Evolutionary conservation across 805 yeast genomes (phyloP).

Genomic region (Pichia insulana): DNA sequence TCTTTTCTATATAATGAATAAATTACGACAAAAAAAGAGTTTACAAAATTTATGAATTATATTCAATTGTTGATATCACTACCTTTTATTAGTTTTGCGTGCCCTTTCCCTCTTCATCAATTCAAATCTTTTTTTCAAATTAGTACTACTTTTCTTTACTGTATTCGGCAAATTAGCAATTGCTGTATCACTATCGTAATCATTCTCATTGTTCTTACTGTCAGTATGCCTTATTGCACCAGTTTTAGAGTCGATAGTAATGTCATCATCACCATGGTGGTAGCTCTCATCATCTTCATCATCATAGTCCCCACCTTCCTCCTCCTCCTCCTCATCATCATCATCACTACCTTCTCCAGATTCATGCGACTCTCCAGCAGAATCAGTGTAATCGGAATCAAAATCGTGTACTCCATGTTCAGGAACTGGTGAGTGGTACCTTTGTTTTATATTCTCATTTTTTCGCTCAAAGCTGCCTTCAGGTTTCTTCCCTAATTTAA

Average conservation of each 20-base stretch:
- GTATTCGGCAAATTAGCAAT: not conserved
- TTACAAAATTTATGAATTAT: too few relatives aligned
- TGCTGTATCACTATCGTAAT: not conserved
- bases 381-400: slow-evolving; percentile 10
- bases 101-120: not conserved
- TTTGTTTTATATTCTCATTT: not conserved
- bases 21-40: too few relatives aligned
- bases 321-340: too few relatives aligned
- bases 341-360: slow-evolving; percentile 29
- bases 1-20: too few relatives aligned
- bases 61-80: not conserved
- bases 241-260: not conserved
- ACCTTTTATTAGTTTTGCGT: not conserved
- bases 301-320: slow-evolving; percentile 7
- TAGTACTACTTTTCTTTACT: not conserved
- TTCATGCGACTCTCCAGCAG: slow-evolving; percentile 22
- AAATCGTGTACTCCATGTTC: not conserved
- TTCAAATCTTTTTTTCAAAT: not conserved
- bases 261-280: not conserved
- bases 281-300: not conserved
- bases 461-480: not conserved
- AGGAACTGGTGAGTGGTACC: not conserved
- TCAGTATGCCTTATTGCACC: not conserved
- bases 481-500: not conserved
- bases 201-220: not conserved